Evolutionary conservation across 805 yeast species (phyloP), one percentile per base, ranked within the genome.

Genomic region (Candida coleopterorum): DNA sequence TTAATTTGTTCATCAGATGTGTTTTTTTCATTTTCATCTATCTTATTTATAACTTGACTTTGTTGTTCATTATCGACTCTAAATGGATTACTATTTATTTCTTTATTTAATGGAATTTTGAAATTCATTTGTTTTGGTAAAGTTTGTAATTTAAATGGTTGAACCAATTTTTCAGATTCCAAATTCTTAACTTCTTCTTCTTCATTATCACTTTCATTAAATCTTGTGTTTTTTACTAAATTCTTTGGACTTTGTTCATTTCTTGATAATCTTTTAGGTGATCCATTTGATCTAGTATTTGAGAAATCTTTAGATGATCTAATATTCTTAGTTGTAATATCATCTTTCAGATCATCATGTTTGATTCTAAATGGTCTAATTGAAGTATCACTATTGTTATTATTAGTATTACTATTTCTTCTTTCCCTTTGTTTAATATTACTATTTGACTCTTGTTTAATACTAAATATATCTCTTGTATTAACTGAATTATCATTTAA

Each of bases 351-450:
- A 9, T 25, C 28, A 15, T 25, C 78, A 50, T 76, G 79, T 0
- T 85, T 72, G 62, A 82, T 79, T 56, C 77, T 77, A 48, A 83
- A 62, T 0, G 89, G 89, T 54, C 84, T 74, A 1, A 78, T 86
- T 1, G 76, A 78, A 5, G 48, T 63, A 16, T 47, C 51, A 21
- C 48, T 49, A n/a, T n/a, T n/a, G n/a, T n/a, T n/a, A n/a, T n/a
- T n/a, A n/a, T n/a, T n/a, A 5, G 48, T 63, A 16, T 47, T 50
- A 21, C 48, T 49, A 20, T 34, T 15, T 29, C 36, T 15, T 20
- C 10, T 4, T 14, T 26, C 36, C 12, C 11, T 25, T 15, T 25
- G 28, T 15, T 25, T 25, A 12, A 25, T 25, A 25, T 25, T 4
- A 25, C 5, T 25, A 25, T 25, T 24, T 9, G 30, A 20, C 15